Evolutionary conservation across 352 stramenopile species (phyloP), one percentile per base, ranked within the genome.

Genomic region (Elongisporangium senticosum): DNA sequence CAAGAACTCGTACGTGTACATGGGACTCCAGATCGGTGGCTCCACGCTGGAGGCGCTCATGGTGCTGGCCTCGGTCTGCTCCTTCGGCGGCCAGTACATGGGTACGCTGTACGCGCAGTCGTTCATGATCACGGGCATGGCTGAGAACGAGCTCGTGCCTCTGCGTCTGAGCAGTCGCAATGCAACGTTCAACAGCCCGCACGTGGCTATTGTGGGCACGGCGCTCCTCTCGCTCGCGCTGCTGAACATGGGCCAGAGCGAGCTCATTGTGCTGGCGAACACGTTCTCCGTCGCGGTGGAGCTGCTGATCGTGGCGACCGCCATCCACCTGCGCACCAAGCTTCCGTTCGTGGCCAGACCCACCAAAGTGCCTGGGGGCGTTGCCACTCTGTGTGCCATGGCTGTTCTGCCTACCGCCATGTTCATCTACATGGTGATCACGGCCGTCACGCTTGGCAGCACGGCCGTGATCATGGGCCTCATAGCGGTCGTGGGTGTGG

Each of bases 51-150:
- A 77, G 50, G 63, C 63, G 2, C 83, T 91, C 75, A 87, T 93
- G 40, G 74, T 97, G 7, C 67, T 95, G 53, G 75, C 84, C 2
- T 81, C 85, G 15, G 71, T 88, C 49, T 77, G 87, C 49, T 86
- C 71, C n/a, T 95, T 89, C 59, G 75, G 97, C 56, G 93, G 86
- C 11, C 68, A 97, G 49, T 98, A 96, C 67, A 71, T 94, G 65
- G 83, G 80, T 15, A 90, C 96, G 62, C 86, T 97, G 72, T 94
- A 80, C n/a, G 80, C 75, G 15, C 84, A 97, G 68, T 75, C 90
- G 24, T 93, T 85, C 54, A 78, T 96, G 68, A 58, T 98, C 4
- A 59, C 60, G 5, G 70, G 71, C 19, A 83, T 87, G 75, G 74
- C 87, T 10, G 77, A 96, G 55, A 71, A 83, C 47, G 75, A 79